Evolutionary conservation across 1,139 yeast genomes (phyloP).

Genomic region (Blastobotrys aristatus): DNA sequence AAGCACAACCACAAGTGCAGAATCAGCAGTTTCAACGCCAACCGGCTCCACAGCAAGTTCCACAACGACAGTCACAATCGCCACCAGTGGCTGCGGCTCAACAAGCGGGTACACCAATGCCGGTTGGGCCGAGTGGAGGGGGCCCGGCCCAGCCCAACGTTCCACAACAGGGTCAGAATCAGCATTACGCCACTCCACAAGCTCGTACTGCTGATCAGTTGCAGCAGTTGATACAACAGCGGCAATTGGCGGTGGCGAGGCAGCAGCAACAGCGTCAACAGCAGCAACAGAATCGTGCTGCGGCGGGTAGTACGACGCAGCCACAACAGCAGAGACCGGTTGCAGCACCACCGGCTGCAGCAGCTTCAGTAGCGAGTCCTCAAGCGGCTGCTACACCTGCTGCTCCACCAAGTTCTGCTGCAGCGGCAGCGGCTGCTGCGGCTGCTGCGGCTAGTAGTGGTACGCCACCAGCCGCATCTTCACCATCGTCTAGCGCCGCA

Average conservation of each 20-base stretch:
- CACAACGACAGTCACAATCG: slow-evolving; percentile 25
- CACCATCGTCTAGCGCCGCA: slow-evolving; percentile 14
- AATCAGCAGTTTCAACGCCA: neutral
- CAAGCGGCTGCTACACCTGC: no score
- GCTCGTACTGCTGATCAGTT: slow-evolving; percentile 14
- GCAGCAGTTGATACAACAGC: slow-evolving; percentile 22
- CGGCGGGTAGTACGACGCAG: slow-evolving; percentile 19
- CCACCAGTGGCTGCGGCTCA: neutral
- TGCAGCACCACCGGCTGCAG: slow-evolving; percentile 24
- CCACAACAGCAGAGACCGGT: slow-evolving; percentile 14
- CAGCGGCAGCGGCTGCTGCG: no score
- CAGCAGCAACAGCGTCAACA: no score
- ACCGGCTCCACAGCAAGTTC: neutral
- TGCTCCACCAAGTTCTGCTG: no score
- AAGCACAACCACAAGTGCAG: neutral
- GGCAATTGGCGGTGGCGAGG: slow-evolving; percentile 17
- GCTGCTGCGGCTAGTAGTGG: no score
- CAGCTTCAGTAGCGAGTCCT: slow-evolving; percentile 12
- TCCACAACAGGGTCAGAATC: neutral
- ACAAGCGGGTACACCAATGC: no score
- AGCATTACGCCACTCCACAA: slow-evolving; percentile 7
- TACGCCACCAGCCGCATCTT: no score
- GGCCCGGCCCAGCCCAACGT: no score
- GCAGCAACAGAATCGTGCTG: slow-evolving; percentile 21
- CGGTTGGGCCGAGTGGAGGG: no score